phyloP scores from a whole-genome alignment of 495 filamentous ascomycete species.

The Penicillium simplicissimum region DNA sequence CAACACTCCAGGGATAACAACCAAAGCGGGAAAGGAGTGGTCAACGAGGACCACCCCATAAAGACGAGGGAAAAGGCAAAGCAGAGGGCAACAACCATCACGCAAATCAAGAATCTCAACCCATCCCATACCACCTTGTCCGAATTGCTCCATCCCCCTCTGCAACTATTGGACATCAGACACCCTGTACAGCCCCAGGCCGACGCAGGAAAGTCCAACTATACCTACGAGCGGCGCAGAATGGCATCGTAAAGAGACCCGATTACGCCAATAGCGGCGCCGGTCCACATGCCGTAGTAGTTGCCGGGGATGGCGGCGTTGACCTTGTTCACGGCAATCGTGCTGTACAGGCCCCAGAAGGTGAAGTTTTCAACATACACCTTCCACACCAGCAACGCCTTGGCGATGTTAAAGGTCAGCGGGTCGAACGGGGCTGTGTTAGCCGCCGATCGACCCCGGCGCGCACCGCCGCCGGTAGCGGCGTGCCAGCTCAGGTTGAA shows the following conservation, averaged over 20 bases:
- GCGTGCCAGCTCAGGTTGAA: conserved; percentile 71
- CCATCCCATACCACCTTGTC: conserved; percentile 2
- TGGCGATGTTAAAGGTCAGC: conserved; percentile 82
- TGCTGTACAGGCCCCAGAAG: conserved; percentile 62
- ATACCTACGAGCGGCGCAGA: conserved; percentile 62
- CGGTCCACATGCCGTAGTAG: conserved; percentile 68
- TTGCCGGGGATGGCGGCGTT: conserved; percentile 69
- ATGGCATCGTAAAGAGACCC: conserved; percentile 81
- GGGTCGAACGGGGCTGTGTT: conserved; percentile 70
- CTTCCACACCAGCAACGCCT: conserved; percentile 75
- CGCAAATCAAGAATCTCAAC: conserved; percentile 3
- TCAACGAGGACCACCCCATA: neutral
- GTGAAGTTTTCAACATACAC: conserved; percentile 72
- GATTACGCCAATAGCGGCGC: conserved; percentile 67
- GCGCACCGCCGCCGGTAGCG: conserved; percentile 30
- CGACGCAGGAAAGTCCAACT: conserved; percentile 15
- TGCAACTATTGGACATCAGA: conserved; percentile 10
- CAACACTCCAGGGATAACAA: conserved; percentile 31
- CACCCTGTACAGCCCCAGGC: conserved; percentile 23
- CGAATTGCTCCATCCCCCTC: neutral
- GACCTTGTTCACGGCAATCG: conserved; percentile 59
- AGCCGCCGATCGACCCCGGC: conserved; percentile 22
- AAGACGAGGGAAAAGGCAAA: neutral
- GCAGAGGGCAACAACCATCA: neutral
- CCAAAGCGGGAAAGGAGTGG: conserved; percentile 6